Base-by-base conservation (phyloP, 2,329 filamentous ascomycete genomes). In the Plenodomus tracheiphilus region DNA sequence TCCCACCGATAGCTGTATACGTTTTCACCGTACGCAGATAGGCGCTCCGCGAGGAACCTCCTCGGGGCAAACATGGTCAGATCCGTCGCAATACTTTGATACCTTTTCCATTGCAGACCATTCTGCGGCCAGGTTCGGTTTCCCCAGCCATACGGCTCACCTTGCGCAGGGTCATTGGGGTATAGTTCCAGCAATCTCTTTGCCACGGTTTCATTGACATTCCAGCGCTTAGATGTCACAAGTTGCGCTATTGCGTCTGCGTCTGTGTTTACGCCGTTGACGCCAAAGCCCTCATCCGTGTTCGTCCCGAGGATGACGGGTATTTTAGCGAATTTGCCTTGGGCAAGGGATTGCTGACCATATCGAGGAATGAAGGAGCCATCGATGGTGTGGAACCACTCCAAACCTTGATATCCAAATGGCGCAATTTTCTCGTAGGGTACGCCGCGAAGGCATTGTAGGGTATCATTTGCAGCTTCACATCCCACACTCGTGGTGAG, bases 271-370 rank as follows among this genome's bases (percentile, higher is more conserved):
- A 78, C 76, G 1, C 75, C 74, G 15, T 50, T 79, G 50, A 85
- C 85, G 1, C 75, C 73, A 2, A 81, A 81, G 0, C 84, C 86
- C 64, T 89, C 86, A 56, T 88, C 85, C 0, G 80, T 80, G 62
- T 87, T 88, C 16, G 78, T 80, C 2, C 86, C 85, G 19, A 81
- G 72, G 1, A 89, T 74, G 22, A 87, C 76, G 0, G 85, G 83
- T 0, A 88, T 81, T 39, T 82, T 79, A 44, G 85, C 79, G 54
- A 88, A 87, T 8, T 77, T 77, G 41, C 83, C 83, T 3, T 75
- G 21, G 0, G 18, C 39, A 15, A 66, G 47, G 2, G 64, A 62
- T 36, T 61, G 39, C 49, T 78, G 79, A 1, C 63, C 62, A n/a
- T 53, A 58, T 3, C 54, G 54, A 0, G 60, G 50, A 16, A 70